Base-by-base conservation (phyloP, 1,284 basidiomycete genomes). In the Trichosporon sp. region DNA sequence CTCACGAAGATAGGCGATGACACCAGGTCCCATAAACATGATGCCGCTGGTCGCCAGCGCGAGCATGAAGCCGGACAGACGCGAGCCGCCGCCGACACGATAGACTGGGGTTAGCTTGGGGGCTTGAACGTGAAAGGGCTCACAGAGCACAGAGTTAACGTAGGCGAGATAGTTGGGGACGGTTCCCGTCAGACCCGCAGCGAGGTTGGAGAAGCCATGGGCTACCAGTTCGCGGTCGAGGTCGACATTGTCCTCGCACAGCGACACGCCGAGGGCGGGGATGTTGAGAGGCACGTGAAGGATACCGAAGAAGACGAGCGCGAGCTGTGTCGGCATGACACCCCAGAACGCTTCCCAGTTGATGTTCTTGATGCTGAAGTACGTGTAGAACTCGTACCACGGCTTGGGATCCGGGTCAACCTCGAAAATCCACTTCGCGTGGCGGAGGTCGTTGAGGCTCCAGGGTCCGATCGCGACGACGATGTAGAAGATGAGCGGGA, bases 211-310 rank as follows among this genome's bases (percentile, higher is more conserved):
- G 72, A 93, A 90, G 4, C 96, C 96, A 80, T 99, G 96, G 0
- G 90, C 94, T 54, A 97, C 88, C 0, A 99, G 89, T 81, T 99
- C 96, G 71, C 91, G 90, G 80, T 99, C 92, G 1, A 96, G 96
- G 77, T 98, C 91, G 70, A 98, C 90, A 69, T 98, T 88, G 81
- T 89, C 95, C 79, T 93, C 91, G 76, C 92, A 88, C 48, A 99
- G 86, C 8, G 93, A 96, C n/a, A 99, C 92, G 88, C 94, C 91
- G 10, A 99, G 86, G 5, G 96, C 94, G 2, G 96, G 96, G 1
- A 98, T 92, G 76, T 96, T 96, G 68, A 96, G 85, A 48, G 94
- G 94, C 10, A 97, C 96, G 80, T 98, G 96, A 11, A 99, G 84
- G 68, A 98, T 90, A 74, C 97, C 75, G 69, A 78, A 78, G 70